Evolutionary conservation across 352 stramenopile genomes (phyloP).

Genomic region (Phytopythium helicoides): DNA sequence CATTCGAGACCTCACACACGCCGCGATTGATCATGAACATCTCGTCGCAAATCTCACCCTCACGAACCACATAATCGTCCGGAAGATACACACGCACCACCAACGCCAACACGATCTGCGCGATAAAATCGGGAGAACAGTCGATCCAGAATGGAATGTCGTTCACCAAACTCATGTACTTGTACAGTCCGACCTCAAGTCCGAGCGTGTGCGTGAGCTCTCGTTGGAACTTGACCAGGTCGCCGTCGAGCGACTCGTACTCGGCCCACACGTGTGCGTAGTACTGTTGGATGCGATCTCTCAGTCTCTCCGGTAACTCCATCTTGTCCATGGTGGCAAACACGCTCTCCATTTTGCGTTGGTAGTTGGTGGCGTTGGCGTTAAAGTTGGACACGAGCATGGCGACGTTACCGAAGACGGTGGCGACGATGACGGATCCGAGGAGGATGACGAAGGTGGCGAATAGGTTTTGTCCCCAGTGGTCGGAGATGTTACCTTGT

Average conservation of each 20-base stretch:
- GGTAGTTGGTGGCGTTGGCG: slow-evolving; percentile 46
- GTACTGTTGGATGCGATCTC: no score
- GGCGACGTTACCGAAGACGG: slow-evolving; percentile 60
- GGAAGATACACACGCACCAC: slow-evolving; percentile 36
- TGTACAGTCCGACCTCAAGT: slow-evolving; percentile 36
- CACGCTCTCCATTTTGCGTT: slow-evolving; percentile 63
- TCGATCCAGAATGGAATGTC: slow-evolving; percentile 37
- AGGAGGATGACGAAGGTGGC: slow-evolving; percentile 36
- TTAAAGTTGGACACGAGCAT: slow-evolving; percentile 66
- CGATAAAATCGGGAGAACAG: slow-evolving; percentile 36
- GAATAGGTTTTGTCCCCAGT: slow-evolving; percentile 34
- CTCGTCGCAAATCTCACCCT: slow-evolving; percentile 25
- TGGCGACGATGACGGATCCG: slow-evolving; percentile 49
- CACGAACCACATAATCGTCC: slow-evolving; percentile 47
- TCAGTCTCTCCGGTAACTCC: no score
- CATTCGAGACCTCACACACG: slow-evolving; percentile 19
- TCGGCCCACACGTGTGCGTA: slow-evolving; percentile 19
- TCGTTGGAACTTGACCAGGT: slow-evolving; percentile 27
- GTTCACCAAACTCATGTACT: slow-evolving; percentile 32
- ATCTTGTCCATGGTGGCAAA: slow-evolving; percentile 49
- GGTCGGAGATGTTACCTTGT: slow-evolving; percentile 33
- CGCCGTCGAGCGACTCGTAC: slow-evolving; percentile 38
- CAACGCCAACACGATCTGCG: slow-evolving; percentile 32
- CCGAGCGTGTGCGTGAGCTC: slow-evolving; percentile 42
- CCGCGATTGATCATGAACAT: slow-evolving; percentile 47